These are phyloP conservation scores for Aleurites moluccanus DNA, from an alignment of 441 rosid genomes.

Conservation along the genomic window DNA sequence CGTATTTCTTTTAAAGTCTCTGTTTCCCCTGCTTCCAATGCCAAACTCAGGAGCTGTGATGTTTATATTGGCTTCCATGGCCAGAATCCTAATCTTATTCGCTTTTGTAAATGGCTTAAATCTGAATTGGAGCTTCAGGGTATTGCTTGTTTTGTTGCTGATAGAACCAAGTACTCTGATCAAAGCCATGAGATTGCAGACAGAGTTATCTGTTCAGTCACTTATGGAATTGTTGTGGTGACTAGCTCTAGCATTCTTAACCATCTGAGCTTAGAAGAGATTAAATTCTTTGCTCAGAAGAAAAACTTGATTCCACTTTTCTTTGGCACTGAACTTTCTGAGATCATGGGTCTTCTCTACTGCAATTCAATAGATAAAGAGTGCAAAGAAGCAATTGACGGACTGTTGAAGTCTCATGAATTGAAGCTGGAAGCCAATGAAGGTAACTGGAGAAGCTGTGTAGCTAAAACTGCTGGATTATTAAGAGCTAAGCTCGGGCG, in stretches of 20 bases:
- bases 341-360: constrained; percentile 55
- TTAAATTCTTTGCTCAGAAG: constrained; percentile 86
- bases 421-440: constrained; percentile 77
- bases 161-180: constrained; percentile 75
- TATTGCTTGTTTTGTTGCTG: constrained; percentile 87
- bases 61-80: constrained; percentile 86
- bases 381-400: constrained; percentile 81
- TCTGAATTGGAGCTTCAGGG: constrained; percentile 95
- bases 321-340: constrained; percentile 64
- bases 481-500: constrained; percentile 77
- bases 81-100: constrained; percentile 69
- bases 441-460: constrained; percentile 82
- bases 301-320: constrained; percentile 83
- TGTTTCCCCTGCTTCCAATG: constrained; percentile 63
- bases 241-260: constrained; percentile 63
- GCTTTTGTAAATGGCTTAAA: constrained; percentile 91
- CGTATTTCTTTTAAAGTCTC: constrained; percentile 75
- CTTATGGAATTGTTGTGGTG: constrained; percentile 77
- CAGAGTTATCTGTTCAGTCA: constrained; percentile 75
- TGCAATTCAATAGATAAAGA: constrained; percentile 67
- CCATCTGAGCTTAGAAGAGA: constrained; percentile 74
- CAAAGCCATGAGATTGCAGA: constrained; percentile 92
- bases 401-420: constrained; percentile 66
- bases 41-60: constrained; percentile 89
- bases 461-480: constrained; percentile 49